Conservation (phyloP, 257 asterid species). For the Solanum lycopersicoides region DNA sequence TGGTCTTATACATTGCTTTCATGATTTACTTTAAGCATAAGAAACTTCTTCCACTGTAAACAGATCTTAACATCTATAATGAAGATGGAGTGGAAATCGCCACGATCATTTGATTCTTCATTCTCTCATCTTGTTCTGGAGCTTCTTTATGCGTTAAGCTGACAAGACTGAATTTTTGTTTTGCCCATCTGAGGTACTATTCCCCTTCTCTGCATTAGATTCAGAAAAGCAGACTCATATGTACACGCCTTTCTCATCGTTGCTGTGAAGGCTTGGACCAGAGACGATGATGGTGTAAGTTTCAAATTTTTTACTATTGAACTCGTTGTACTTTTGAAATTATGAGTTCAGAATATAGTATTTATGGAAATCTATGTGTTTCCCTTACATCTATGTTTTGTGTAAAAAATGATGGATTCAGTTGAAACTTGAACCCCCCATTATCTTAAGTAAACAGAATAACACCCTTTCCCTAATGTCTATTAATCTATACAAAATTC, state of each 20-base stretch:
- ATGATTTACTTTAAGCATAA: slow-evolving; percentile 70
- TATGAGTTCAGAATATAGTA: neutral
- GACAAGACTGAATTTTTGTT: neutral
- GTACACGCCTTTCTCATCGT: neutral
- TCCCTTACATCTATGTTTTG: neutral
- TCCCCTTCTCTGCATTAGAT: neutral
- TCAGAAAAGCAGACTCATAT: neutral
- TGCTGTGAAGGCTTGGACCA: neutral
- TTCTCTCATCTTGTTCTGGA: neutral
- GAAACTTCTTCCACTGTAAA: slow-evolving; percentile 64
- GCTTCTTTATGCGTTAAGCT: neutral
- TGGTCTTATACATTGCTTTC: slow-evolving; percentile 38
- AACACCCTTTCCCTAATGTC: neutral
- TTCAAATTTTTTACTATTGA: neutral
- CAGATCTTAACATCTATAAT: neutral
- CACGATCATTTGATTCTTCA: neutral
- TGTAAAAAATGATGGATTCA: neutral
- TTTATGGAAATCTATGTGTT: neutral
- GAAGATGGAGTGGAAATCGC: neutral
- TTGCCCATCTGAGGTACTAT: neutral
- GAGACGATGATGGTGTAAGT: neutral
- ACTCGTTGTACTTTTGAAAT: neutral
- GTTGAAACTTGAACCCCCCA: neutral
- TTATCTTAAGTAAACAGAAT: neutral
- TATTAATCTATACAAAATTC: neutral